Percentiles rank a stretch among this genome's conserved stretches.
phyloP scores from a whole-genome alignment of 2,329 filamentous ascomycete species.

The Ramichloridium luteum region DNA sequence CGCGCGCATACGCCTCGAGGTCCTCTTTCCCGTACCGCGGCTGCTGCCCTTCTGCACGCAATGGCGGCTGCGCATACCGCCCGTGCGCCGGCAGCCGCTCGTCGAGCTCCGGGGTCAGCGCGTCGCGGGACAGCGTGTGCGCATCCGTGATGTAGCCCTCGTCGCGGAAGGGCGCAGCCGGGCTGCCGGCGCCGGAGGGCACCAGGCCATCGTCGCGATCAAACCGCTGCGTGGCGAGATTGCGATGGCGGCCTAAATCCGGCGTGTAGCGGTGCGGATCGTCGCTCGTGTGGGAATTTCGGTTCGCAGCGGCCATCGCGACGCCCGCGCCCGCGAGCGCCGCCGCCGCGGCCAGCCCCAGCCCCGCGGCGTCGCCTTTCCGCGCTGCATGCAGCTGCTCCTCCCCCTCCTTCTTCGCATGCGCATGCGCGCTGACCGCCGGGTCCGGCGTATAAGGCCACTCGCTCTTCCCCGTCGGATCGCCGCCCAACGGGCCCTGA shows the following conservation, averaged over 20 bases:
- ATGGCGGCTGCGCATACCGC: too few species aligned
- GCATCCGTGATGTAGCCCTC: constrained; percentile 84
- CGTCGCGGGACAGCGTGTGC: constrained; percentile 37
- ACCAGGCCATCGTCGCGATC: too few species aligned
- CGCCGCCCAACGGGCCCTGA: constrained; percentile 56
- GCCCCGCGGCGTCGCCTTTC: too few species aligned
- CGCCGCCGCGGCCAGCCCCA: too few species aligned
- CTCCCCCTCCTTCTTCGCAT: constrained; percentile 4
- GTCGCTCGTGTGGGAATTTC: not conserved
- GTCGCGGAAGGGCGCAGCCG: constrained; percentile 55
- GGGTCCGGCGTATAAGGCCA: constrained; percentile 26
- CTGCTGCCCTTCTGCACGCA: too few species aligned
- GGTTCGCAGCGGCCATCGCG: constrained; percentile 9
- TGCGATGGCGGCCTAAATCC: constrained; percentile 8
- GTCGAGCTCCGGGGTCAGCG: constrained; percentile 32
- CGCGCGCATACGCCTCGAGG: constrained; percentile 38
- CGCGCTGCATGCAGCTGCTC: too few species aligned
- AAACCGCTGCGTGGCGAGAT: constrained; percentile 5
- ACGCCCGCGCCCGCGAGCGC: constrained; percentile 14
- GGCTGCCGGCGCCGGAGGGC: constrained; percentile 40
- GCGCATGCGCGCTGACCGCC: too few species aligned
- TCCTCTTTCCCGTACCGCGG: constrained; percentile 43
- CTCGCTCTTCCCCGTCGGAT: constrained; percentile 38
- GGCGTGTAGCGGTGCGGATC: constrained; percentile 24
- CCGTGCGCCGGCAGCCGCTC: too few species aligned